These are phyloP conservation scores for Chlorella sp. DNA, from an alignment of 139 green algal genomes.

Conservation along the genomic window DNA sequence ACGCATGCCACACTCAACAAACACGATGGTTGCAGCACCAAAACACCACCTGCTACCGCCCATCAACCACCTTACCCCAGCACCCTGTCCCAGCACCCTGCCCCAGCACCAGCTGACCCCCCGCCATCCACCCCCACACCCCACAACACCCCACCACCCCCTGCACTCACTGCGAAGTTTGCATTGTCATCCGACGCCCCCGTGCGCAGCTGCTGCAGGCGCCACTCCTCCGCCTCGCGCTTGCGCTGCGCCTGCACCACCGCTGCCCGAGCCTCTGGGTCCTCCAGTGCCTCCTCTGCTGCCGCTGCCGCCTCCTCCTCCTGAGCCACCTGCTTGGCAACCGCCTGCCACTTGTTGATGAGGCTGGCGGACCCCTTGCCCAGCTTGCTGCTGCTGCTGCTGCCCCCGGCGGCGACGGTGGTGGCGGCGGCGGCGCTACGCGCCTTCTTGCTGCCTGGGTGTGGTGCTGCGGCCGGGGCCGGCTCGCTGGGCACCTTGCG, in stretches of 20 bases:
- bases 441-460: conserved; percentile 35
- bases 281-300: conserved; percentile 12
- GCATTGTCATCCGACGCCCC: conserved; percentile 65
- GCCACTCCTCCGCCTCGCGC: conserved; percentile 71
- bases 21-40: no score
- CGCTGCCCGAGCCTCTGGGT: conserved; percentile 55
- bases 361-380: conserved; percentile 57
- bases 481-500: conserved; percentile 5
- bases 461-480: not conserved
- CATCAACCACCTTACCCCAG: no score
- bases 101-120: no score
- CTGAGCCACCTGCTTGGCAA: conserved; percentile 43
- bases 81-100: no score
- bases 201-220: conserved; percentile 62
- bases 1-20: no score
- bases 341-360: conserved; percentile 74
- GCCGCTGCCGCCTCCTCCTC: conserved; percentile 44
- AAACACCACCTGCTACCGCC: no score
- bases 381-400: conserved; percentile 11
- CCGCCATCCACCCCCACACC: no score
- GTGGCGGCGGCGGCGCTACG: not conserved
- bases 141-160: not conserved
- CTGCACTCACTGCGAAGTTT: conserved; percentile 69
- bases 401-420: not conserved
- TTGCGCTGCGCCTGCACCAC: conserved; percentile 17